phyloP scores from a whole-genome alignment of 495 filamentous ascomycete genomes.

The Pyronema domesticum region DNA sequence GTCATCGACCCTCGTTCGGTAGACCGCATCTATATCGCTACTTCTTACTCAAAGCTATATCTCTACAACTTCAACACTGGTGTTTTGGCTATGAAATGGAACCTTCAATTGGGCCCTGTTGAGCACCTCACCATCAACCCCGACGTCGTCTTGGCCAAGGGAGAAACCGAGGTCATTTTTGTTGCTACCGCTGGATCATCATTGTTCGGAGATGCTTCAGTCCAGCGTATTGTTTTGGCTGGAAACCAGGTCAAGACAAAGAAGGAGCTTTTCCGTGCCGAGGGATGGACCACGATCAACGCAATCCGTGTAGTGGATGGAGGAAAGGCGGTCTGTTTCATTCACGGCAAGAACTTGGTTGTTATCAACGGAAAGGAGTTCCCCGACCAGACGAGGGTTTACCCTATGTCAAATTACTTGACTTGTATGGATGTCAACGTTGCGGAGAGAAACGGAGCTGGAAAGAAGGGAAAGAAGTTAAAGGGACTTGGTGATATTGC shows the following conservation, averaged over 20 bases:
- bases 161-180: conserved; percentile 8
- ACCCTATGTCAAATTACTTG: conserved; percentile 13
- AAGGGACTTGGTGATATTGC: conserved; percentile 42
- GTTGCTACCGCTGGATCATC: conserved; percentile 2
- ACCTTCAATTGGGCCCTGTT: conserved; percentile 27
- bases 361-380: not conserved
- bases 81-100: conserved; percentile 32
- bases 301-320: not conserved
- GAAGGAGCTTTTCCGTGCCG: not conserved
- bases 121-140: conserved; percentile 24
- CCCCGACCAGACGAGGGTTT: not conserved
- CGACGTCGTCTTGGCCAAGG: conserved; percentile 9
- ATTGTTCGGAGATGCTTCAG: not conserved
- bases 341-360: not conserved
- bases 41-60: conserved; percentile 44
- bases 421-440: conserved; percentile 37
- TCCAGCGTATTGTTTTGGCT: not conserved
- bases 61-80: conserved; percentile 61
- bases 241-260: not conserved
- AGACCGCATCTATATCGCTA: conserved; percentile 52
- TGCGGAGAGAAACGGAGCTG: conserved; percentile 13
- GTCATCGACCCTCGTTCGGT: conserved; percentile 39
- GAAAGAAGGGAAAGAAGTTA: conserved; percentile 20
- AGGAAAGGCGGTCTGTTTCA: conserved; percentile 1
- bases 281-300: not conserved